Percentiles rank a stretch among this genome's conserved stretches.
These are phyloP conservation scores for Sanghuangporus sanghuang DNA, from an alignment of 1,284 basidiomycete genomes.

Conservation along the genomic window DNA sequence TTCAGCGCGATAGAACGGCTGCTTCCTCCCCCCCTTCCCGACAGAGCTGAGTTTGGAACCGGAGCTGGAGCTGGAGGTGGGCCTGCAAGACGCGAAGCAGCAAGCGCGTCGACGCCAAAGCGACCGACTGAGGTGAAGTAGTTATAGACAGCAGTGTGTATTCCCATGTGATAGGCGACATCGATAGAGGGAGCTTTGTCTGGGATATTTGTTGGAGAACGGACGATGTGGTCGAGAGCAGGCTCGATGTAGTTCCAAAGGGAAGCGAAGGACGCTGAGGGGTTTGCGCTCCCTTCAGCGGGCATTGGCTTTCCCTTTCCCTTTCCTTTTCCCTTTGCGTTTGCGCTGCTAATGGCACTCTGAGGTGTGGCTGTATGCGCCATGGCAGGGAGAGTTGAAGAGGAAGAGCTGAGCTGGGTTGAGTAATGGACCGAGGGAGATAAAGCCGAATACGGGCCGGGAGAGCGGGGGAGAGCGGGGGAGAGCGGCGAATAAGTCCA, in stretches of 20 bases:
- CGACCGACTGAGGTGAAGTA: conserved; percentile 54
- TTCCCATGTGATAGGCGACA: conserved; percentile 64
- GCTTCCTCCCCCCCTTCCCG: not conserved
- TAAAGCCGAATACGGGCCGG: no score
- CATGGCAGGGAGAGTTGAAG: not conserved
- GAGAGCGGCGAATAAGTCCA: not conserved
- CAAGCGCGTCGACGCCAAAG: conserved; percentile 6
- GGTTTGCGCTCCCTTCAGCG: conserved; percentile 63
- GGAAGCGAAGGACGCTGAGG: conserved; percentile 59
- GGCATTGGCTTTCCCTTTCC: conserved; percentile 43
- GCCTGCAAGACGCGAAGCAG: not conserved
- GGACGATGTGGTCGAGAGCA: conserved; percentile 69
- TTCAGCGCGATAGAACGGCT: not conserved
- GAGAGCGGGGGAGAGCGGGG: no score
- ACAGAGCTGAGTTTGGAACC: no score
- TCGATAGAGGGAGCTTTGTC: conserved; percentile 64
- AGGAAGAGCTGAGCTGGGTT: no score
- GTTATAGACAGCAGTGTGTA: conserved; percentile 75
- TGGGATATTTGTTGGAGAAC: conserved; percentile 52
- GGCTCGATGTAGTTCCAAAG: conserved; percentile 72
- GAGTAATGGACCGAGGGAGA: no score
- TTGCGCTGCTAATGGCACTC: not conserved
- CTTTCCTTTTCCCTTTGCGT: conserved; percentile 11
- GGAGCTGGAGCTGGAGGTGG: no score
- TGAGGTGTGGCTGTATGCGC: not conserved